Percentiles rank a stretch among this genome's conserved stretches.
These are phyloP conservation scores for Lunasporangiospora selenospora DNA, from an alignment of 192 early-diverging fungal species.

Conservation along the genomic window DNA sequence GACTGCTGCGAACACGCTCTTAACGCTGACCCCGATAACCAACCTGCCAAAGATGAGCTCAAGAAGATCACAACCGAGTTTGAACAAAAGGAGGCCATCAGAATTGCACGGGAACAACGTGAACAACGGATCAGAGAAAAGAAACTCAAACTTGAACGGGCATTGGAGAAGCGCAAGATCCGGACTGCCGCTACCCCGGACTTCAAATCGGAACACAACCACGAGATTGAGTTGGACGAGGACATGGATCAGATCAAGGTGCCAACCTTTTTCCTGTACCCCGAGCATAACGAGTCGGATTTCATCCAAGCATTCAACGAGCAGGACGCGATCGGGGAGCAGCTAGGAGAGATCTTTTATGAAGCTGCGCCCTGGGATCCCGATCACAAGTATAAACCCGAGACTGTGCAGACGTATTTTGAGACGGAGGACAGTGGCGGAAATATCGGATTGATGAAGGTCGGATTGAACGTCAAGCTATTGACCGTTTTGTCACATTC, in stretches of 20 bases:
- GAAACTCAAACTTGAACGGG: constrained; percentile 35
- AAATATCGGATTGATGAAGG: constrained; percentile 66
- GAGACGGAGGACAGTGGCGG: constrained; percentile 60
- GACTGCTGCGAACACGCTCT: constrained; percentile 87
- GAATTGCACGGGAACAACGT: constrained; percentile 48
- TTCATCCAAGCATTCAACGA: constrained; percentile 88
- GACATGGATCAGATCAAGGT: constrained; percentile 67
- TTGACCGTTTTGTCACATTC: constrained; percentile 65
- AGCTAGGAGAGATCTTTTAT: constrained; percentile 83
- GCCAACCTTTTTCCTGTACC: constrained; percentile 95
- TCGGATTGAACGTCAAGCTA: constrained; percentile 67
- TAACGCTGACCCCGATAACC: constrained; percentile 64
- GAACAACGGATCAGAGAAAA: constrained; percentile 56
- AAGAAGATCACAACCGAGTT: constrained; percentile 39
- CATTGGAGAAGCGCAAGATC: constrained; percentile 53
- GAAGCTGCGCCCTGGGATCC: constrained; percentile 87
- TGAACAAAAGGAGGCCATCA: constrained; percentile 34
- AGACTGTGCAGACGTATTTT: constrained; percentile 83
- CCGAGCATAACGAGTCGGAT: constrained; percentile 92
- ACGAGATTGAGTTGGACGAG: constrained; percentile 65
- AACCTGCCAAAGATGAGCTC: constrained; percentile 41
- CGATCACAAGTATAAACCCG: constrained; percentile 67
- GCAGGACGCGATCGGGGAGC: constrained; percentile 79
- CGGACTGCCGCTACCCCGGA: constrained; percentile 48
- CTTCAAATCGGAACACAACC: constrained; percentile 43